Percentiles rank a stretch among this genome's conserved stretches.
Evolutionary conservation across 371 early-diverging fungal species (phyloP).

Genomic region (Saksenaea vasiformis): DNA sequence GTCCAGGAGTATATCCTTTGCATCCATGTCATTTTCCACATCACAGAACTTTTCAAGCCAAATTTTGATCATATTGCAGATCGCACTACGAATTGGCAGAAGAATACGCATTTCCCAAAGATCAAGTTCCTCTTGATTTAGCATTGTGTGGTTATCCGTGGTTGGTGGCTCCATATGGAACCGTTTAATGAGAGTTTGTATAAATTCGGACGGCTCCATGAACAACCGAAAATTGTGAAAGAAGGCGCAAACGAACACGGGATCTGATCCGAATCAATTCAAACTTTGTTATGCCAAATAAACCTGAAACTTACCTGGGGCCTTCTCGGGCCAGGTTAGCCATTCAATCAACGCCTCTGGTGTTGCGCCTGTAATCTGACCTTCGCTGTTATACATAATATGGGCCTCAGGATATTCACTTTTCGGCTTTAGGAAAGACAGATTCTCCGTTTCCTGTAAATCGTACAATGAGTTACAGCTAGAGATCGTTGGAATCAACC

Average conservation of each 20-base stretch:
- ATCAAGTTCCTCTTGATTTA: conserved; percentile 66
- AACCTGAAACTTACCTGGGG: conserved; percentile 36
- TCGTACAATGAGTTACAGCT: not conserved
- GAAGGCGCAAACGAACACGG: conserved; percentile 80
- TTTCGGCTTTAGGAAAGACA: conserved; percentile 36
- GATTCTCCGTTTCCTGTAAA: not conserved
- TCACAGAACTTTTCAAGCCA: conserved; percentile 88
- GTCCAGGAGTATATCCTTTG: conserved; percentile 22
- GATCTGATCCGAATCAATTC: conserved; percentile 46
- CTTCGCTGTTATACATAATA: conserved; percentile 79
- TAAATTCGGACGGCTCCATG: conserved; percentile 69
- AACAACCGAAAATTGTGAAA: conserved; percentile 91
- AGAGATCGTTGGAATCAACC: not conserved
- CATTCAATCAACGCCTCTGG: conserved; percentile 81
- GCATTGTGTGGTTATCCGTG: conserved; percentile 36
- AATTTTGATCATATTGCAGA: conserved; percentile 86
- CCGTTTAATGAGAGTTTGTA: conserved; percentile 68
- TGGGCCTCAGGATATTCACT: conserved; percentile 54
- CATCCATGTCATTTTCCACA: conserved; percentile 60
- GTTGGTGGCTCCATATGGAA: conserved; percentile 75
- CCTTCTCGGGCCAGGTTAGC: conserved; percentile 82
- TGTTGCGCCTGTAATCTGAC: conserved; percentile 88
- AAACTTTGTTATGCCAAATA: not conserved
- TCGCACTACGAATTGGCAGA: conserved; percentile 82
- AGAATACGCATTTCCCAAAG: conserved; percentile 84